Conservation (phyloP, 805 yeast species). For the Candida oleophila region DNA sequence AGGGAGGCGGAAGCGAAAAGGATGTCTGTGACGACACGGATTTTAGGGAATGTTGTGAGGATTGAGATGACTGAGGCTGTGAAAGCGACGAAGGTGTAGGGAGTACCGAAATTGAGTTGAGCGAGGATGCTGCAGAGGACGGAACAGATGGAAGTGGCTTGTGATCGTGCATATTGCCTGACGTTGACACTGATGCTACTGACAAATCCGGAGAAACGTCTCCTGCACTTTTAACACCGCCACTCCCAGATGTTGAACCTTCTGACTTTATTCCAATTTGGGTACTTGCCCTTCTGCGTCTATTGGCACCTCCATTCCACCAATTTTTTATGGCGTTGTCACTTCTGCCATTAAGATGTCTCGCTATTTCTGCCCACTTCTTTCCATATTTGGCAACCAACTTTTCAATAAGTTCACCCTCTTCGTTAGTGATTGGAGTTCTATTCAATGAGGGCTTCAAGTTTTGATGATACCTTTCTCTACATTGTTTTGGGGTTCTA, state of each 20-base stretch:
- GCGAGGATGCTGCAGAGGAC: constrained; percentile 1
- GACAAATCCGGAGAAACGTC: not conserved
- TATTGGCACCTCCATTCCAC: constrained; percentile 95
- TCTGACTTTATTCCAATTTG: constrained; percentile 12
- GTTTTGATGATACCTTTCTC: constrained; percentile 90
- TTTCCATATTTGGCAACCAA: constrained; percentile 79
- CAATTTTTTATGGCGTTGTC: constrained; percentile 92
- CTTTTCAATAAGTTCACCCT: constrained; percentile 77
- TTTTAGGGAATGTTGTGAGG: constrained; percentile 5
- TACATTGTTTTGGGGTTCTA: constrained; percentile 86
- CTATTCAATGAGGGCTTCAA: constrained; percentile 81
- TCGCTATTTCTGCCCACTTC: constrained; percentile 91
- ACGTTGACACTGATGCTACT: not conserved
- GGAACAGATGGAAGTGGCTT: constrained; percentile 1
- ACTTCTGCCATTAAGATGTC: constrained; percentile 83
- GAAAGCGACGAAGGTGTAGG: constrained; percentile 1
- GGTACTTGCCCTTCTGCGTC: constrained; percentile 56
- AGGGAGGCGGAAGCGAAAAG: not conserved
- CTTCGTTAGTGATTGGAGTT: constrained; percentile 80
- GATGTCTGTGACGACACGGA: constrained; percentile 1
- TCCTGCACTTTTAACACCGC: not conserved
- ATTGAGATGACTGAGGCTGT: constrained; percentile 5
- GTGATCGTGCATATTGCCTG: not conserved
- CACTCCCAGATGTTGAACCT: not conserved
- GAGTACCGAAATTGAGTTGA: not conserved